phyloP scores from a whole-genome alignment of 306 rosid species.

The Quercus berberidifolia region DNA sequence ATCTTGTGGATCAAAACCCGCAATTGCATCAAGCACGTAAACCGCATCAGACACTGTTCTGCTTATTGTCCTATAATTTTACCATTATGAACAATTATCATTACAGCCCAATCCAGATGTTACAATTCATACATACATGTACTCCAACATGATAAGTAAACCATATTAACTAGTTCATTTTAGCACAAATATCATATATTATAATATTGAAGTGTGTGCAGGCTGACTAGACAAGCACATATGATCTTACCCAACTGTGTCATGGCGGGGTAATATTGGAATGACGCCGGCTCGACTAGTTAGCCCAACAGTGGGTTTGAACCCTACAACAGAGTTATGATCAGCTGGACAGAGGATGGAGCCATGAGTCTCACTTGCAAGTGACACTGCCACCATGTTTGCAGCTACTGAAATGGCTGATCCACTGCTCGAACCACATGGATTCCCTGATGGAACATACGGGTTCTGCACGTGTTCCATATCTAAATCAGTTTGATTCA shows the following conservation, averaged over 20 bases:
- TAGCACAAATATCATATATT: too few species aligned
- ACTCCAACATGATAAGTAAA: too few species aligned
- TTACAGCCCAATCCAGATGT: not conserved
- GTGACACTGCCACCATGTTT: slow-evolving; percentile 55
- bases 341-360: slow-evolving; percentile 63
- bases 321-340: slow-evolving; percentile 62
- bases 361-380: slow-evolving; percentile 65
- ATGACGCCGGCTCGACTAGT: slow-evolving; percentile 65
- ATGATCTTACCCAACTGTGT: slow-evolving; percentile 50
- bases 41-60: slow-evolving; percentile 79
- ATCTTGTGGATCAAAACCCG: slow-evolving; percentile 57
- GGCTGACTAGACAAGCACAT: too few species aligned
- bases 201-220: too few species aligned
- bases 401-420: slow-evolving; percentile 64
- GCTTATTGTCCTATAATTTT: slow-evolving; percentile 50
- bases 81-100: not conserved
- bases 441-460: slow-evolving; percentile 30
- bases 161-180: too few species aligned
- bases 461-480: slow-evolving; percentile 50
- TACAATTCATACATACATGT: not conserved
- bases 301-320: slow-evolving; percentile 73
- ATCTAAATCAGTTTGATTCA: not conserved
- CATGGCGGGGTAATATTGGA: slow-evolving; percentile 53
- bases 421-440: slow-evolving; percentile 75
- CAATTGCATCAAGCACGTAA: slow-evolving; percentile 63